phyloP scores from a whole-genome alignment of 495 filamentous ascomycete species.

The Pyrenopolyporus hunteri region DNA sequence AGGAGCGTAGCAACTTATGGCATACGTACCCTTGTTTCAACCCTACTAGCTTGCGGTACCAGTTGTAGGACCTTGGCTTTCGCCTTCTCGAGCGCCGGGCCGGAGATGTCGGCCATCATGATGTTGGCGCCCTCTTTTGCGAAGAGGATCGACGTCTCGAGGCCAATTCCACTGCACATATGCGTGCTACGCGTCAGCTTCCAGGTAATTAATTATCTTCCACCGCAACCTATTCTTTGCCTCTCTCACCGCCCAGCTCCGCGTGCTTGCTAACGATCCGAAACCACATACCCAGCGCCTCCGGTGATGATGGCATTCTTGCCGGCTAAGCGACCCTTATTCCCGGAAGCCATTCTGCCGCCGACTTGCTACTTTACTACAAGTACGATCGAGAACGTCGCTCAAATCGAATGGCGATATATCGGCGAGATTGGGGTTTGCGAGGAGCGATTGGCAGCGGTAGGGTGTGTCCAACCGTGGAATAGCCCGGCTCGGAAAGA shows the following conservation, averaged over 20 bases:
- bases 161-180: constrained; percentile 79
- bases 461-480: no score
- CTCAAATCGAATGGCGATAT: no score
- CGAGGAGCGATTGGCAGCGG: no score
- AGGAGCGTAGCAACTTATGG: background rate
- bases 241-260: no score
- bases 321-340: constrained; percentile 72
- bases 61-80: constrained; percentile 72
- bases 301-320: constrained; percentile 96
- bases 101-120: constrained; percentile 84
- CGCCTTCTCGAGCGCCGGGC: constrained; percentile 71
- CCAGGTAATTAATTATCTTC: background rate
- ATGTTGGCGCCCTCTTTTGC: constrained; percentile 87
- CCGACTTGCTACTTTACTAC: no score
- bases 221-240: no score
- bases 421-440: no score
- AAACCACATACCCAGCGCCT: constrained; percentile 76
- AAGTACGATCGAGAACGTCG: no score
- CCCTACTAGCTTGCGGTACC: constrained; percentile 63
- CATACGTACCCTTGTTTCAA: constrained; percentile 62
- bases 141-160: constrained; percentile 93
- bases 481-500: no score
- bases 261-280: no score
- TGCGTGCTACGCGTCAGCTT: constrained; percentile 15
- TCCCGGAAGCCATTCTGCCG: constrained; percentile 37